Evolutionary conservation across 139 green algal genomes (phyloP), one percentile per base, ranked within the genome.

Genomic region (Coelastrella sp.): DNA sequence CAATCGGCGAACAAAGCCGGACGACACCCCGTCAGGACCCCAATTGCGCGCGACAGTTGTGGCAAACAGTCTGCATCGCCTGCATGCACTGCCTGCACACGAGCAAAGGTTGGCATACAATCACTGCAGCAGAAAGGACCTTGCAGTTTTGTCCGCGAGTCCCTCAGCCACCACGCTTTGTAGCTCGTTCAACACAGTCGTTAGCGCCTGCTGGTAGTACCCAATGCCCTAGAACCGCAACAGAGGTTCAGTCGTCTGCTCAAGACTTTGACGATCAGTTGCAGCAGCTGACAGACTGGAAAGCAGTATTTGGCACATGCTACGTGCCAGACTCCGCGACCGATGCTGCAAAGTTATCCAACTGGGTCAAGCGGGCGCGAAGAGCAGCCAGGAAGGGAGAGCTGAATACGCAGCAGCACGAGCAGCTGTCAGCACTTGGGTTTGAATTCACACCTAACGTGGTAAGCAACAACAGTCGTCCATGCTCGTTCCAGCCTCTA

Each of bases 361-460:
- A 7, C 5, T 88, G 83, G 83, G 66, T 68, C 4, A 8, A 20
- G 17, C 20, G n/a, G 17, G 17, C 32, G 19, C 83, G 83, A 54
- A 65, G 74, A 13, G 83, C 83, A 3, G 68, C 65, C 5, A 76
- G 57, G 17, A 57, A 80, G 57, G 54, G 10, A 4, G 17, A 80
- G 10, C 68, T 88, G 3, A 59, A 7, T 22, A 7, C 57, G 19
- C 19, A 23, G 68, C 83, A 88, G 68, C 83, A 47, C 66, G 54
- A 80, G 83, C 54, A 80, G 83, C 83, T 88, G 68, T 66, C 71
- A 3, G 54, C 7, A 6, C 83, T 88, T 7, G 83, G 54, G 2
- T 88, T 88, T 57, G 47, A 80, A 23, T 88, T 66, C 66, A 80
- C 80, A 54, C 83, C 83, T 0, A 57, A 88, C 11, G 64, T 75